phyloP scores from a whole-genome alignment of 108 stramenopile species.

The Mediolabrus comicus region DNA sequence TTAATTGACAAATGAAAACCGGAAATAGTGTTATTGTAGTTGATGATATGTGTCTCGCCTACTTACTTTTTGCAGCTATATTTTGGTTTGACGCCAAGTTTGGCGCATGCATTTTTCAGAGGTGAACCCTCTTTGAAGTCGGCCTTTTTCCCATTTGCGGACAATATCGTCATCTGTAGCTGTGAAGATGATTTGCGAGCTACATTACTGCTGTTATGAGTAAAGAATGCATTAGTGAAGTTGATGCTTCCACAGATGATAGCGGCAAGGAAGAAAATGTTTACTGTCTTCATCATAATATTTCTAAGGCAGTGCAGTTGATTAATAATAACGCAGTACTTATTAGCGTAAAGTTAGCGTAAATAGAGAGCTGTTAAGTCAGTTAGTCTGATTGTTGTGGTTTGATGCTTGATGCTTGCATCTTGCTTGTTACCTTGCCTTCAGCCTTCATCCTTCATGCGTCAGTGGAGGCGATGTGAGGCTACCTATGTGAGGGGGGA shows the following conservation, averaged over 20 bases:
- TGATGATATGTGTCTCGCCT: neutral
- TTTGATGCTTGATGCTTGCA: too few species aligned
- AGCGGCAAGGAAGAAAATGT: neutral
- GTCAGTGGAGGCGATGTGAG: too few species aligned
- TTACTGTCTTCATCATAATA: neutral
- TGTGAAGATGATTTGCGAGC: conserved; percentile 5
- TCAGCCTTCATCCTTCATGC: too few species aligned
- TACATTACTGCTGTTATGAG: neutral
- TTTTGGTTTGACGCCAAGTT: conserved; percentile 80
- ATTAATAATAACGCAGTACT: too few species aligned
- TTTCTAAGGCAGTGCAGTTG: neutral
- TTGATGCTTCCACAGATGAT: conserved; percentile 1
- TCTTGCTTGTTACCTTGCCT: too few species aligned
- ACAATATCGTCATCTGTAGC: conserved; percentile 71
- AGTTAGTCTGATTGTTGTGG: too few species aligned
- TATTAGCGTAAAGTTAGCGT: too few species aligned
- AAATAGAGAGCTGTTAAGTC: too few species aligned
- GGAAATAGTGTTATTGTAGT: neutral
- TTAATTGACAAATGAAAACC: neutral
- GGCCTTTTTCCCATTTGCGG: conserved; percentile 65
- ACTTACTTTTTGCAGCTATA: conserved; percentile 84
- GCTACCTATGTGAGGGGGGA: too few species aligned
- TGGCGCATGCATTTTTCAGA: conserved; percentile 59
- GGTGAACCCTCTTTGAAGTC: conserved; percentile 69
- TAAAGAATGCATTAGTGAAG: neutral